Conservation (phyloP, 768 basidiomycete species). For the Termitomyces sp. region DNA sequence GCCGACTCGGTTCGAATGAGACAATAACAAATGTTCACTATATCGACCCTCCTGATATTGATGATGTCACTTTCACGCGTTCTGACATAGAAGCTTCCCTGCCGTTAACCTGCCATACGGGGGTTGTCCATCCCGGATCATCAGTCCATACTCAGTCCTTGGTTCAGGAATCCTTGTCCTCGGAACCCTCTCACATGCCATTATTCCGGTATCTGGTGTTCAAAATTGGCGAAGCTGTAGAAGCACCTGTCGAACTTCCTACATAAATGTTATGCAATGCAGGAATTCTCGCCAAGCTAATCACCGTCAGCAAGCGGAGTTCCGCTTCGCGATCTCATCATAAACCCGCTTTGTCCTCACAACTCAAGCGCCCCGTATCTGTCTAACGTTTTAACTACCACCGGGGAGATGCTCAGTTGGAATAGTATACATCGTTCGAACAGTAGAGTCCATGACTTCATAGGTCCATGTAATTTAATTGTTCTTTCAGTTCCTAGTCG, state of each 20-base stretch:
- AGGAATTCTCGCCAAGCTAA: slow-evolving; percentile 1
- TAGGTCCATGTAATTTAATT: neutral
- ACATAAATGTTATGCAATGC: slow-evolving; percentile 5
- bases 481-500: neutral
- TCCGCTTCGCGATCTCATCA: neutral
- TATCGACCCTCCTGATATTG: neutral
- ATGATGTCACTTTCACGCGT: neutral
- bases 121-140: slow-evolving; percentile 4
- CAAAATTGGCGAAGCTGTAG: slow-evolving; percentile 22
- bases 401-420: neutral
- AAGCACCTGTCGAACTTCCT: slow-evolving; percentile 8
- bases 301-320: slow-evolving; percentile 5
- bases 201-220: slow-evolving; percentile 23
- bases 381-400: neutral
- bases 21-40: neutral
- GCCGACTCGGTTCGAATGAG: slow-evolving; percentile 2
- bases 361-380: neutral
- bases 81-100: neutral
- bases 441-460: neutral
- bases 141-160: neutral
- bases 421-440: neutral
- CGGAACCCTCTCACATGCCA: slow-evolving; percentile 16
- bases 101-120: slow-evolving; percentile 1
- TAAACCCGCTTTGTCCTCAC: neutral
- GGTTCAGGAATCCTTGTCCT: neutral